Conservation (phyloP, 2,329 filamentous ascomycete genomes). For the Rugonectria rugulosa region DNA sequence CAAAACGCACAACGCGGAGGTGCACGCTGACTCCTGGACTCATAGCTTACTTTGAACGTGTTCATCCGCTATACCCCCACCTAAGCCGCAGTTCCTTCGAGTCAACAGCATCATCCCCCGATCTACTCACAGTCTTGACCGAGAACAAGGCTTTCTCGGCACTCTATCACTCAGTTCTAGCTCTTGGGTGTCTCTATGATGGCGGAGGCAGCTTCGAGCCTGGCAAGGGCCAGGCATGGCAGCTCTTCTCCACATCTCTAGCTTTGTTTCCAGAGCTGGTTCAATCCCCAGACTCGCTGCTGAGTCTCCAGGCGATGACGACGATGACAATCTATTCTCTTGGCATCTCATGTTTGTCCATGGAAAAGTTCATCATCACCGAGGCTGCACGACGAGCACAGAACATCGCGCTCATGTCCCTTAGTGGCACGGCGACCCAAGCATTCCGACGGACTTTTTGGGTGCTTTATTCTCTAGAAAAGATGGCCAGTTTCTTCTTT, state of each 20-base stretch:
- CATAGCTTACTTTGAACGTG: constrained; percentile 30
- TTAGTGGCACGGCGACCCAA: constrained; percentile 12
- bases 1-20: too few species aligned
- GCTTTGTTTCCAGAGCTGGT: constrained; percentile 15
- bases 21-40: background rate
- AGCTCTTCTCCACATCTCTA: constrained; percentile 28
- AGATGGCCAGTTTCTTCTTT: constrained; percentile 33
- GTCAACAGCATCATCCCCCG: background rate
- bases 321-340: constrained; percentile 22
- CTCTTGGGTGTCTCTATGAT: constrained; percentile 27
- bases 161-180: constrained; percentile 29
- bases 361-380: constrained; percentile 29
- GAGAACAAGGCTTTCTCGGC: constrained; percentile 27
- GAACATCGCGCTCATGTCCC: constrained; percentile 18
- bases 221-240: constrained; percentile 31
- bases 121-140: background rate
- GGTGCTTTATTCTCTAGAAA: constrained; percentile 31
- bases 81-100: constrained; percentile 23
- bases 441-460: constrained; percentile 28
- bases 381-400: constrained; percentile 29
- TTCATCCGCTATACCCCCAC: constrained; percentile 32
- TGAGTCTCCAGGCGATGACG: constrained; percentile 30
- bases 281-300: constrained; percentile 12
- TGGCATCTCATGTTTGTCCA: constrained; percentile 22
- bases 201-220: constrained; percentile 31